phyloP scores from a whole-genome alignment of 2,329 filamentous ascomycete genomes.

The Ophiostoma pallidulum region DNA sequence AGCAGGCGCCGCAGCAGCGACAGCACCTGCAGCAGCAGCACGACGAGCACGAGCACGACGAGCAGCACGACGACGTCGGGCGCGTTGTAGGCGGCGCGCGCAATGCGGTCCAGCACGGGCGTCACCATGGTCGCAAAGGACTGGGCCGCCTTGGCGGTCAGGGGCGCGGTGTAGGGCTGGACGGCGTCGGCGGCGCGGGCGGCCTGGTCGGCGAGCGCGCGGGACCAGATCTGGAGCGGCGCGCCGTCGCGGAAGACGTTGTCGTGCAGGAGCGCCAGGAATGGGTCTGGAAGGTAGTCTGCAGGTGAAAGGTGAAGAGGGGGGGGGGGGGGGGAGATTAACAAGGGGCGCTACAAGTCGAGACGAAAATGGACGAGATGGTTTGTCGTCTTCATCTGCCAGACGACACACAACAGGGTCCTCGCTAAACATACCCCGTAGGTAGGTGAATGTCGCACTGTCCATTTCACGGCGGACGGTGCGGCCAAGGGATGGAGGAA shows the following conservation, averaged over 20 bases:
- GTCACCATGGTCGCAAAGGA: slow-evolving; percentile 31
- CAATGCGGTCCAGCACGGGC: slow-evolving; percentile 32
- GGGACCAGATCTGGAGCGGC: slow-evolving; percentile 33
- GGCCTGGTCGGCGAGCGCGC: slow-evolving; percentile 25
- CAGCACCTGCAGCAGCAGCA: slow-evolving; percentile 56
- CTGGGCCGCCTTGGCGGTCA: slow-evolving; percentile 15
- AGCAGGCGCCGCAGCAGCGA: slow-evolving; percentile 62
- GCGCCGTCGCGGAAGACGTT: slow-evolving; percentile 39
- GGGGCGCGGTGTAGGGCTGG: slow-evolving; percentile 33
- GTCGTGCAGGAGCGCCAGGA: slow-evolving; percentile 39
- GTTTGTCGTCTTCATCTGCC: too few relatives aligned
- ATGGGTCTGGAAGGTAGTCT: slow-evolving; percentile 27
- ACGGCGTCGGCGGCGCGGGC: slow-evolving; percentile 24
- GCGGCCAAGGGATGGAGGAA: not conserved
- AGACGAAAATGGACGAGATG: too few relatives aligned
- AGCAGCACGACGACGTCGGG: slow-evolving; percentile 36
- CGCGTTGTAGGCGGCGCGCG: slow-evolving; percentile 28
- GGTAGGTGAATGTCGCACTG: slow-evolving; percentile 4
- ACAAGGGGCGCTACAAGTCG: too few relatives aligned
- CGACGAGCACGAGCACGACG: slow-evolving; percentile 44
- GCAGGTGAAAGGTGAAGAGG: not conserved
- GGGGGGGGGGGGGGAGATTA: too few relatives aligned
- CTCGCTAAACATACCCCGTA: slow-evolving; percentile 1
- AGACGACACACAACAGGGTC: not conserved
- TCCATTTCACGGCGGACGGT: slow-evolving; percentile 7